These are phyloP conservation scores for Cordyceps farinosa DNA, from an alignment of 2,329 filamentous ascomycete genomes.

Conservation along the genomic window DNA sequence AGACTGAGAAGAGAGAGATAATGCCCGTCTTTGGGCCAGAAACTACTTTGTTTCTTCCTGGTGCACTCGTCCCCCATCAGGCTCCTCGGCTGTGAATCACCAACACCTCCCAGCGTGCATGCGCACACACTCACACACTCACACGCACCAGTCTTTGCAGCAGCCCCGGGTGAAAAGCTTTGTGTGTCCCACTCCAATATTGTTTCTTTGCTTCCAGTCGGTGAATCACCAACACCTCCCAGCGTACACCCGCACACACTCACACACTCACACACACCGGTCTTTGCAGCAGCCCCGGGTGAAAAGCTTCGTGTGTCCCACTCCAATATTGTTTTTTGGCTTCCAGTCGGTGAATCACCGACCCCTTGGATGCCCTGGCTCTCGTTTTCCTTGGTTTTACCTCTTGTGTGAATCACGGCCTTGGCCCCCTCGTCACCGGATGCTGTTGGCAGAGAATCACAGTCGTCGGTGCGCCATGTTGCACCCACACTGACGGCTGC, in stretches of 20 bases:
- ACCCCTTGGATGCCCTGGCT: too few species aligned
- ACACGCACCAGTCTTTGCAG: constrained; percentile 8
- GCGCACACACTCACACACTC: background rate
- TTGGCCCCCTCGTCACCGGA: too few species aligned
- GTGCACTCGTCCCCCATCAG: too few species aligned
- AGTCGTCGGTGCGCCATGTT: too few species aligned
- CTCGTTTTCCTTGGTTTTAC: too few species aligned
- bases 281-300: background rate
- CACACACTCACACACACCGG: constrained; percentile 2
- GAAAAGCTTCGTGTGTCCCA: constrained; percentile 5
- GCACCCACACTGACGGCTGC: too few species aligned
- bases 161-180: background rate
- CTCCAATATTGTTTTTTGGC: background rate
- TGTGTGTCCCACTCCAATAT: constrained; percentile 12
- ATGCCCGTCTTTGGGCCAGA: too few species aligned
- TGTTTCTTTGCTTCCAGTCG: background rate
- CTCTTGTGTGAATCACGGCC: too few species aligned
- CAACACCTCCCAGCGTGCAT: background rate
- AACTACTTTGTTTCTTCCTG: too few species aligned
- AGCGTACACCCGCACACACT: background rate
- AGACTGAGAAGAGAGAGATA: too few species aligned
- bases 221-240: constrained; percentile 2
- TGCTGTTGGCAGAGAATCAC: too few species aligned
- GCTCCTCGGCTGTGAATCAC: background rate
- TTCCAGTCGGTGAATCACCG: background rate